A percentile compares a stretch with the other conserved stretches of the same genome.
phyloP scores from a whole-genome alignment of 345 rosid genomes.

The Diplotaxis tenuifolia region DNA sequence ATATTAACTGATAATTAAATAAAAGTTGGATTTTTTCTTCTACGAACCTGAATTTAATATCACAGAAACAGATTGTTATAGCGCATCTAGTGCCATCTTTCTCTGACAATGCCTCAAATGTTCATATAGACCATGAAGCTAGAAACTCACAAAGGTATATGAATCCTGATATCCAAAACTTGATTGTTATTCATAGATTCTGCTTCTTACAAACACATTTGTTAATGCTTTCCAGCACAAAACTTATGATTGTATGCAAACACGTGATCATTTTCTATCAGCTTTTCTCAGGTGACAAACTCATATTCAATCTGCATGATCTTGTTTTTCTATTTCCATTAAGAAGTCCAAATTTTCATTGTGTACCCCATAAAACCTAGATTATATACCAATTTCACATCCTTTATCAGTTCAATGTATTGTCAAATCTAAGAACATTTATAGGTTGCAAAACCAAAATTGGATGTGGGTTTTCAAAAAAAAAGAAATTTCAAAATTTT shows the following conservation, averaged over 20 bases:
- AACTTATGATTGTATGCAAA: background rate
- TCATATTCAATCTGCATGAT: background rate
- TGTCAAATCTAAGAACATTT: background rate
- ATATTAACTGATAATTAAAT: background rate
- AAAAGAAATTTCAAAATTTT: background rate
- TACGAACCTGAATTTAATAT: background rate
- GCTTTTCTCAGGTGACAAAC: background rate
- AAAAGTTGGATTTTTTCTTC: background rate
- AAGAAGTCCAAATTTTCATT: background rate
- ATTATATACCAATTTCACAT: background rate
- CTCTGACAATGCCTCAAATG: background rate
- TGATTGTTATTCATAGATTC: background rate
- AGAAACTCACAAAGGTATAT: background rate
- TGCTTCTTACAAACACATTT: background rate
- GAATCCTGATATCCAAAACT: background rate
- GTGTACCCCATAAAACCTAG: background rate
- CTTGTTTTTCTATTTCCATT: background rate
- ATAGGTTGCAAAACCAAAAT: background rate
- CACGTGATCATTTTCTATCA: background rate
- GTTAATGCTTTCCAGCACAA: background rate
- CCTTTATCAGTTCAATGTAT: background rate
- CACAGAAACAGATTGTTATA: background rate
- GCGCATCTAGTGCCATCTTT: background rate
- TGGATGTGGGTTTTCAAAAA: background rate
- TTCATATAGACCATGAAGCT: background rate